phyloP scores from a whole-genome alignment of 495 filamentous ascomycete species.

The Xylaria scruposa region DNA sequence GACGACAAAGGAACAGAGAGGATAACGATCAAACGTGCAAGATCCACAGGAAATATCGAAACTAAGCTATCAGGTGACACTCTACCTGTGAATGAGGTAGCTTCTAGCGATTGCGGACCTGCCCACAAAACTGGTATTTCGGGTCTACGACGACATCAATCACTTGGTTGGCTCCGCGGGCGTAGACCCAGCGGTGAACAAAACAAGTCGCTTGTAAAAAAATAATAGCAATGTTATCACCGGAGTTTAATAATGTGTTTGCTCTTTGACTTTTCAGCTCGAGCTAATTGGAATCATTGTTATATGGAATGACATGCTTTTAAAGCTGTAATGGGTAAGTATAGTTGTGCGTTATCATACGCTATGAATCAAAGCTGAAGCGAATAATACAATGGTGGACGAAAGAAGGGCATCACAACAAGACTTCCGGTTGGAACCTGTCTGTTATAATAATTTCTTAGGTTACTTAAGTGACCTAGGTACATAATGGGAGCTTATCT shows the following conservation, averaged over 20 bases:
- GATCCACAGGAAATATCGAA: slow-evolving; percentile 26
- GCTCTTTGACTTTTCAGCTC: neutral
- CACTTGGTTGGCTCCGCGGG: slow-evolving; percentile 22
- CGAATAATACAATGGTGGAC: neutral
- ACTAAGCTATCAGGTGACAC: slow-evolving; percentile 1
- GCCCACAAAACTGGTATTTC: neutral
- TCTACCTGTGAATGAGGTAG: neutral
- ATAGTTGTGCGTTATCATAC: neutral
- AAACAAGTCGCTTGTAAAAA: neutral
- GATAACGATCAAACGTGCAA: slow-evolving; percentile 19
- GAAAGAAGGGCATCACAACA: neutral
- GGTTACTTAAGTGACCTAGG: neutral
- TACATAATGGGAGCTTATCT: neutral
- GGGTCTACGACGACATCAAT: slow-evolving; percentile 23
- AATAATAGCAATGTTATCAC: neutral
- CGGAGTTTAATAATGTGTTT: neutral
- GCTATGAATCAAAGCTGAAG: neutral
- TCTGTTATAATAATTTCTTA: neutral
- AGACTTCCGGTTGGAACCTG: neutral
- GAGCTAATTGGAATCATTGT: neutral
- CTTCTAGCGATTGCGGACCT: neutral
- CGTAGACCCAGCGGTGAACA: neutral
- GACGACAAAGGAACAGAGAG: slow-evolving; percentile 50
- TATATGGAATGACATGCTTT: neutral
- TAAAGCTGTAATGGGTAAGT: slow-evolving; percentile 2